Conservation (phyloP, 2,329 filamentous ascomycete genomes). For the Amauroascus verrucosus region DNA sequence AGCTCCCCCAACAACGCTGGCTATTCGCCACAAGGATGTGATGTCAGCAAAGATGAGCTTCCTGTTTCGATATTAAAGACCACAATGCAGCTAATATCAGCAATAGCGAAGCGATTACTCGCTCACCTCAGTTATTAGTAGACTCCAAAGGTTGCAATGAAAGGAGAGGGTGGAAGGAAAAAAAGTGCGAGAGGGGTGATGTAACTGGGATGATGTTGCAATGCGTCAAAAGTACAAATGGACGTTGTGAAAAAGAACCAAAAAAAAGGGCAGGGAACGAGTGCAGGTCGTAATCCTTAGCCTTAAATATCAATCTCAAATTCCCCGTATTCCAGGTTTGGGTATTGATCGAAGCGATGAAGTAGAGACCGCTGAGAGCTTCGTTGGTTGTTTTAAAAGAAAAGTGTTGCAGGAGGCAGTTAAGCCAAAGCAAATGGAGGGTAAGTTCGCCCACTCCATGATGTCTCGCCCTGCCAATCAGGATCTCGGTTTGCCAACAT, state of each 20-base stretch:
- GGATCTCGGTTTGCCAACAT: neutral
- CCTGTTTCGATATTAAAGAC: neutral
- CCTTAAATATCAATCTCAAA: conserved; percentile 16
- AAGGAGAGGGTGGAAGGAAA: neutral
- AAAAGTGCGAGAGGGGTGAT: conserved; percentile 9
- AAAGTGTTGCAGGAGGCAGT: conserved; percentile 1
- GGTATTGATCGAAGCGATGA: conserved; percentile 1
- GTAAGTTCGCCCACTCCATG: neutral
- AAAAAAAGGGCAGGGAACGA: conserved; percentile 25
- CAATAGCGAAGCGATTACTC: neutral
- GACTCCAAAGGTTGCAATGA: neutral
- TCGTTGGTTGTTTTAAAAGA: conserved; percentile 6
- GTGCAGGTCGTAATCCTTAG: conserved; percentile 35
- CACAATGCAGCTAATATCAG: neutral
- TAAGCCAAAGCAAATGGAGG: conserved; percentile 4
- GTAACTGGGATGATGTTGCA: conserved; percentile 8
- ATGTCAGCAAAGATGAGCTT: conserved; percentile 3
- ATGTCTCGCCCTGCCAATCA: neutral
- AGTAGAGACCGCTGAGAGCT: conserved; percentile 3
- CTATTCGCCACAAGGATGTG: conserved; percentile 11
- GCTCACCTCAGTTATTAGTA: neutral
- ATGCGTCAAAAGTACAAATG: neutral
- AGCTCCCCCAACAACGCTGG: neutral
- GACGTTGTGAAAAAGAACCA: neutral
- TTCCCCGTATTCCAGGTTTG: neutral